Base-by-base conservation (phyloP, 768 basidiomycete genomes). In the Amyloporia xantha region DNA sequence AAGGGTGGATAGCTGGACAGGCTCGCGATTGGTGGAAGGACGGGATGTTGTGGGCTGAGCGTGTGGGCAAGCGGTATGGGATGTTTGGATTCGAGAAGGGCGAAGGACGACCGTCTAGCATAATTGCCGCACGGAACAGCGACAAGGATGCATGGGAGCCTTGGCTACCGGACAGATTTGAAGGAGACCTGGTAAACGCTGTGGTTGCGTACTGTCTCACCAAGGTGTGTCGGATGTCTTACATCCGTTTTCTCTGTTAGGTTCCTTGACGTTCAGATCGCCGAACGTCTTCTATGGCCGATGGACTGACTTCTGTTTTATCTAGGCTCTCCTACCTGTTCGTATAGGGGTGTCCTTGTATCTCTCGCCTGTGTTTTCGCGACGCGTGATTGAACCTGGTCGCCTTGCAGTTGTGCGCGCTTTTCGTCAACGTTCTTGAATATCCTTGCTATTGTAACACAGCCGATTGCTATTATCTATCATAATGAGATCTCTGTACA, bases 111-210 rank as follows among this genome's bases (percentile, higher is more conserved):
- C 9, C 9, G 30, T 7, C 9, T 33, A 7, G 15, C 11, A 42
- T 49, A 25, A 15, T 11, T 27, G 11, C 15, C 20, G 41, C 10
- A 12, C 4, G 4, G 13, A 20, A 12, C 17, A 50, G 51, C 23
- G 38, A 67, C 67, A 49, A 63, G 89, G 27, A 85, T 7, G 83
- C 84, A 13, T 48, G 27, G 9, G 40, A 39, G 17, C n/a, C 19
- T 33, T 10, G 12, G 7, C 5, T 19, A 20, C 17, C 23, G 51
- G 50, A 24, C 35, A 68, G 68, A 49, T 63, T 90, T 27, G 86
- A 82, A 7, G 82, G n/a, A n/a, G 86, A 91, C 59, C 78, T 91
- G 5, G 84, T 88, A 3, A 91, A 92, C 61, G 88, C 81, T 2
- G 77, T 91, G 7, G 70, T 90, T 41, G 91, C 91, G 2, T 95